A percentile compares a stretch with the other conserved stretches of the same genome.
Evolutionary conservation across 1,284 basidiomycete genomes (phyloP).

Genomic region (Phaffia rhodozyma): DNA sequence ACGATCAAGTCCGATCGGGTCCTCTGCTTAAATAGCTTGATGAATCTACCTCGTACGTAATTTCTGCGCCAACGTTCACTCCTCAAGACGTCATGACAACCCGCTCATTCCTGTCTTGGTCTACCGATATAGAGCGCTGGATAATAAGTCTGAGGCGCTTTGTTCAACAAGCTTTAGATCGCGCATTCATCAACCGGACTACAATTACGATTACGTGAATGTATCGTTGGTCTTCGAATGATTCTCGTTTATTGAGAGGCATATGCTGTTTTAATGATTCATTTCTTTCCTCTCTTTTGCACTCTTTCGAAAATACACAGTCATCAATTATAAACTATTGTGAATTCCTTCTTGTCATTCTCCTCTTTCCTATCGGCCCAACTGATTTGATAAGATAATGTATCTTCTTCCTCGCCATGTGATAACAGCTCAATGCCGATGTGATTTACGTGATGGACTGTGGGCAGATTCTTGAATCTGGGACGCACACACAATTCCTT

Average conservation of each 20-base stretch:
- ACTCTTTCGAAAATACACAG: too few relatives aligned
- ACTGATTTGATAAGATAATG: too few relatives aligned
- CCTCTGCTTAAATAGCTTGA: constrained; percentile 24
- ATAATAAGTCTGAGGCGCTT: constrained; percentile 31
- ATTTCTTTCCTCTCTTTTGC: too few relatives aligned
- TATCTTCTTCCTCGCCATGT: background rate
- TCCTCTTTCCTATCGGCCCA: background rate
- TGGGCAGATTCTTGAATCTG: constrained; percentile 33
- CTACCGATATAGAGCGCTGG: constrained; percentile 27
- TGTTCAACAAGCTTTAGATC: constrained; percentile 37
- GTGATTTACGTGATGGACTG: constrained; percentile 36
- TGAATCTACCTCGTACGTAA: constrained; percentile 30
- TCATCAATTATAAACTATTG: constrained; percentile 34
- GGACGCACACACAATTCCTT: constrained; percentile 33
- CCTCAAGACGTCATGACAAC: too few relatives aligned
- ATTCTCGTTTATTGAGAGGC: too few relatives aligned
- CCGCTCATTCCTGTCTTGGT: background rate
- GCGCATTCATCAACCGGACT: constrained; percentile 29
- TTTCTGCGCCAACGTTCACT: constrained; percentile 3
- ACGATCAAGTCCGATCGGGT: too few relatives aligned
- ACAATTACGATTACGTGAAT: constrained; percentile 36
- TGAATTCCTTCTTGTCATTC: background rate
- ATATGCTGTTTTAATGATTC: too few relatives aligned
- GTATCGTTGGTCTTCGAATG: too few relatives aligned
- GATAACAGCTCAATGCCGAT: constrained; percentile 27